Conservation (phyloP, 2,329 filamentous ascomycete species). For the Diaporthe ilicicola region DNA sequence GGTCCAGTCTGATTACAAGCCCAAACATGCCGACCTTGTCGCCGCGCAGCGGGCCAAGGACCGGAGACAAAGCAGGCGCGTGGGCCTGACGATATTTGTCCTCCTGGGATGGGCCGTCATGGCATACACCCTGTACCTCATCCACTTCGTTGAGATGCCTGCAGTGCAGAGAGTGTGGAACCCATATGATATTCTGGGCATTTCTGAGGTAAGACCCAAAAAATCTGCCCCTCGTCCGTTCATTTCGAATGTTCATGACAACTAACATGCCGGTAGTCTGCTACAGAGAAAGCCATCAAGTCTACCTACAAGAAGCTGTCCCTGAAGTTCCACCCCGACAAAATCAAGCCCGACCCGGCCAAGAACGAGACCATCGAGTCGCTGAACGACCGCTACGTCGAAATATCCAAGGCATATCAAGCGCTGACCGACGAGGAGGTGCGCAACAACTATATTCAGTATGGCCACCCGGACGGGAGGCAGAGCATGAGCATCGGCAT, state of each 20-base stretch:
- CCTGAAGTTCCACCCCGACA: slow-evolving; percentile 90
- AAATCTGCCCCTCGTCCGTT: background rate
- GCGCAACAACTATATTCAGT: slow-evolving; percentile 96
- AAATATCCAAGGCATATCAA: slow-evolving; percentile 98
- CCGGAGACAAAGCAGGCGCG: slow-evolving; percentile 86
- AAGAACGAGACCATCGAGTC: slow-evolving; percentile 90
- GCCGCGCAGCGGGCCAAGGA: slow-evolving; percentile 84
- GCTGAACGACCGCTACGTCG: slow-evolving; percentile 89
- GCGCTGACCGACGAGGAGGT: slow-evolving; percentile 96
- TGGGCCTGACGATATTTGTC: slow-evolving; percentile 84
- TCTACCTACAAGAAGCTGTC: slow-evolving; percentile 88
- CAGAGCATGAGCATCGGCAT: slow-evolving; percentile 99
- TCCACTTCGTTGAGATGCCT: slow-evolving; percentile 77
- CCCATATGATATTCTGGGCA: slow-evolving; percentile 91
- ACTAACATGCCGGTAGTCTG: slow-evolving; percentile 62
- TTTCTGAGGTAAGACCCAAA: slow-evolving; percentile 74
- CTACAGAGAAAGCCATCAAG: slow-evolving; percentile 91
- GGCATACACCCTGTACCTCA: slow-evolving; percentile 91
- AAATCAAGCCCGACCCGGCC: slow-evolving; percentile 80
- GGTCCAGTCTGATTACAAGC: slow-evolving; percentile 83
- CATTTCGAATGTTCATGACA: slow-evolving; percentile 20
- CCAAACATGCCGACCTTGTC: slow-evolving; percentile 84
- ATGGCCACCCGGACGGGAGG: slow-evolving; percentile 96
- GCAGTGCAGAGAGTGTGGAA: slow-evolving; percentile 83
- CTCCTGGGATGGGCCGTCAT: slow-evolving; percentile 83